Evolutionary conservation across 352 stramenopile species (phyloP), one percentile per base, ranked within the genome.

Genomic region (Phytopythium kandeliae): DNA sequence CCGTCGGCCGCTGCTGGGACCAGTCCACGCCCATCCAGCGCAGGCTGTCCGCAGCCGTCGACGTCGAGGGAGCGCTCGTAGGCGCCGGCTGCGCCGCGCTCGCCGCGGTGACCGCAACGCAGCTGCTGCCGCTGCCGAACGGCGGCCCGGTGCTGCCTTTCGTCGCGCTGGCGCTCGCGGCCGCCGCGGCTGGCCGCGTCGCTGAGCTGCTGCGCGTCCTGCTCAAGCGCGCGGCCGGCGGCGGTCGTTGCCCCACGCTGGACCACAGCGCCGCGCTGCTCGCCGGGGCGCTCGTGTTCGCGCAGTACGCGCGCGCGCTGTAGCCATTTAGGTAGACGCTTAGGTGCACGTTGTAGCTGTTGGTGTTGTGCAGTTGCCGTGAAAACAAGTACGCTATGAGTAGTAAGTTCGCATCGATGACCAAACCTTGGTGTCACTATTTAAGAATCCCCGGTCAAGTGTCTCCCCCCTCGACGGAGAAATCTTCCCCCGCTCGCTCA

Each of bases 11-110:
- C 9, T 31, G 3, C 30, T 51, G 30, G 45, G 28, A 40, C 45
- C 45, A 51, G 45, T 51, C 45, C 19, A 51, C 45, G 31, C 45
- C 45, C 24, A 37, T 51, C 28, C 45, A 51, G 45, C 11, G 28
- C 15, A 28, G 45, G 13, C 6, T 51, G 19, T 51, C 45, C 3
- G 15, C 9, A 12, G 25, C 28, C 19, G 12, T 37, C 28, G 45
- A 51, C 45, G 45, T 41, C 45, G 45, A 51, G 45, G 15, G 45
- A 12, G 9, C 30, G n/a, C 30, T 51, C 45, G 30, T 41, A 1
- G 30, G 45, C 31, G 45, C 45, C 12, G 30, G 45, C 19, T 37
- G 28, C 12, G 45, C 16, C 6, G 13, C 28, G 1, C 17, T 51
- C 45, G 28, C 31, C n/a, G 21, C 21, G 12, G 31, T 51, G n/a